Conservation (phyloP, 805 yeast species). For the Metschnikowia sp. region DNA sequence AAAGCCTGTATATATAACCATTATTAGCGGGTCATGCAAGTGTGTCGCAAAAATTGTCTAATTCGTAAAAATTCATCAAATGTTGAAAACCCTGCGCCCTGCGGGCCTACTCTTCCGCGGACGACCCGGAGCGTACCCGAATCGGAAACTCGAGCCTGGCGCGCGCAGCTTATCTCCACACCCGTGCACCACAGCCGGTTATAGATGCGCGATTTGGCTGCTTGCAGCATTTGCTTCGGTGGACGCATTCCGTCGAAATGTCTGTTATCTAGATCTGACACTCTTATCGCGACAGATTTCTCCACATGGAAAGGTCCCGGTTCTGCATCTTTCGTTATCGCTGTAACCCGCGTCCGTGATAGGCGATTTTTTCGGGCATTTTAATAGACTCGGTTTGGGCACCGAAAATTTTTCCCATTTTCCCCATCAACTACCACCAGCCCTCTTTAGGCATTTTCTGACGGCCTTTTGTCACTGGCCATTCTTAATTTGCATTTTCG, state of each 20-base stretch:
- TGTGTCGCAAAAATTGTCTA: no score
- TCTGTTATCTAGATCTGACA: not conserved
- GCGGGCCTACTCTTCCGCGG: not conserved
- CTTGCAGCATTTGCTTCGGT: not conserved
- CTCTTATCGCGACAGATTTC: conserved; percentile 1
- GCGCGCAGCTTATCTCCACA: not conserved
- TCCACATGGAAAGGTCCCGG: not conserved
- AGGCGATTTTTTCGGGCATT: not conserved
- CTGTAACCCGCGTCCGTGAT: not conserved
- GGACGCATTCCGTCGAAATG: not conserved
- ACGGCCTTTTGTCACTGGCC: no score
- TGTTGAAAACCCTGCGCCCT: no score
- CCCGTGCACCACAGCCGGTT: not conserved
- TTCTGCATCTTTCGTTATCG: not conserved
- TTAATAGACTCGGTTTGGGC: not conserved
- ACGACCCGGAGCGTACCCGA: conserved; percentile 1
- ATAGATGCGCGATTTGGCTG: not conserved
- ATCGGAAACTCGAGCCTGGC: conserved; percentile 1
- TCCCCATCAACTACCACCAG: no score
- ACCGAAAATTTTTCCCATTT: not conserved
- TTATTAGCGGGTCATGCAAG: no score
- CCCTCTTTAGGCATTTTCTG: no score
- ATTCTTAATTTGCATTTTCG: no score
- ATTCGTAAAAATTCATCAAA: no score
- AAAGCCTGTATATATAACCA: no score